phyloP scores from a whole-genome alignment of 2,329 filamentous ascomycete species.

The Purpureocillium lavendulum region DNA sequence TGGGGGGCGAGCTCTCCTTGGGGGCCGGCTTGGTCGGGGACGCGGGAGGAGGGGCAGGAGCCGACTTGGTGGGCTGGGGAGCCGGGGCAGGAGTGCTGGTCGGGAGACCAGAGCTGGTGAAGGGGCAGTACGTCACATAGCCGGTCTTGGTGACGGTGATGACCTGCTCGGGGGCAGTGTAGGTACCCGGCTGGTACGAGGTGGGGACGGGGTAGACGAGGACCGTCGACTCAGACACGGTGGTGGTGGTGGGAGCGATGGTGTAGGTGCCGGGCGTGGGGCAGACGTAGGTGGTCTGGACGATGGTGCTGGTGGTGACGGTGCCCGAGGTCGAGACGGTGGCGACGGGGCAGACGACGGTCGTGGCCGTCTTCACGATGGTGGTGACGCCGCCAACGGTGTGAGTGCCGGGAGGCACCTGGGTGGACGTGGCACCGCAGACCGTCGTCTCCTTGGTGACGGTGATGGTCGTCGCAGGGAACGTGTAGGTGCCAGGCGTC shows the following conservation, averaged over 20 bases:
- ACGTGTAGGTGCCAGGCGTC: slow-evolving; percentile 65
- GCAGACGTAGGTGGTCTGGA: slow-evolving; percentile 66
- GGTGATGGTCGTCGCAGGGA: slow-evolving; percentile 64
- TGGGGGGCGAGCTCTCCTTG: slow-evolving; percentile 2
- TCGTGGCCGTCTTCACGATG: slow-evolving; percentile 56
- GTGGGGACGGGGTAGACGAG: slow-evolving; percentile 59
- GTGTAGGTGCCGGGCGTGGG: slow-evolving; percentile 68
- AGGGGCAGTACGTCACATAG: slow-evolving; percentile 65
- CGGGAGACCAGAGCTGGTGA: slow-evolving; percentile 35
- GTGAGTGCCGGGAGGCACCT: slow-evolving; percentile 55
- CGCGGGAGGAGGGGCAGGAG: slow-evolving; percentile 9
- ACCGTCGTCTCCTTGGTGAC: slow-evolving; percentile 60
- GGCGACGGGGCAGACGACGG: slow-evolving; percentile 62
- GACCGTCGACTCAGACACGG: slow-evolving; percentile 42
- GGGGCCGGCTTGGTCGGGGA: slow-evolving; percentile 5
- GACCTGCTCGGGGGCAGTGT: slow-evolving; percentile 58
- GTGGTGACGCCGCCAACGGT: slow-evolving; percentile 68
- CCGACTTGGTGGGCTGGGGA: slow-evolving; percentile 14
- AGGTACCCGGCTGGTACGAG: slow-evolving; percentile 60
- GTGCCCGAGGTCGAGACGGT: slow-evolving; percentile 49
- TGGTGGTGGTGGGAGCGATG: slow-evolving; percentile 59
- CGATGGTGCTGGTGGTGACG: slow-evolving; percentile 58
- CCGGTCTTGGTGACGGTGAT: slow-evolving; percentile 62
- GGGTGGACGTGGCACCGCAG: slow-evolving; percentile 53
- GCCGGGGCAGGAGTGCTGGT: slow-evolving; percentile 20